A percentile compares a stretch with the other conserved stretches of the same genome.
These are phyloP conservation scores for Calcarisporium arbuscula DNA, from an alignment of 2,329 filamentous ascomycete genomes.

Conservation along the genomic window DNA sequence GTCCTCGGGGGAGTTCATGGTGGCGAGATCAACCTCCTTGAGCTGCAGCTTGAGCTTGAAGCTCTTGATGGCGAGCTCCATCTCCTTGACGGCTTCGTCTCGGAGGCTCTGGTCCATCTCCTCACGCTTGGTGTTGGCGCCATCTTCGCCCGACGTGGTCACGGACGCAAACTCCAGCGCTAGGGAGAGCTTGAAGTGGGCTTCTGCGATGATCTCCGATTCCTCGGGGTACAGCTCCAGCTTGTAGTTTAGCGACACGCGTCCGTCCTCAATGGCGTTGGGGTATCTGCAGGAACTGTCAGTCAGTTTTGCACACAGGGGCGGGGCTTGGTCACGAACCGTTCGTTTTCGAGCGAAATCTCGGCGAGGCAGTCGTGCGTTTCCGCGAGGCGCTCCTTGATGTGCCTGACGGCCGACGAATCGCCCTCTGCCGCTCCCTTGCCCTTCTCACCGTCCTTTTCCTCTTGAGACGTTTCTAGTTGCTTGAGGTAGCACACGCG, in stretches of 20 bases:
- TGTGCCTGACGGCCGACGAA: conserved; percentile 42
- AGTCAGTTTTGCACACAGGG: conserved; percentile 4
- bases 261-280: conserved; percentile 79
- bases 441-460: conserved; percentile 32
- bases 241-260: conserved; percentile 71
- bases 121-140: conserved; percentile 38
- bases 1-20: conserved; percentile 58
- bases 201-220: conserved; percentile 83
- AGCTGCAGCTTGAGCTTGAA: conserved; percentile 64
- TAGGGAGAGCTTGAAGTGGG: conserved; percentile 92
- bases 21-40: conserved; percentile 61
- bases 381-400: conserved; percentile 84
- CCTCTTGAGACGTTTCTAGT: conserved; percentile 32
- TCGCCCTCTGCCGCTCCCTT: conserved; percentile 36
- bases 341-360: conserved; percentile 94
- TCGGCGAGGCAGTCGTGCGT: conserved; percentile 92
- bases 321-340: conserved; percentile 34
- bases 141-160: conserved; percentile 48
- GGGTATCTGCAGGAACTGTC: conserved; percentile 50
- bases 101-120: conserved; percentile 62
- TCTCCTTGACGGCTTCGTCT: conserved; percentile 63
- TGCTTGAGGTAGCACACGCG: conserved; percentile 58
- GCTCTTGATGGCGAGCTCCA: conserved; percentile 68
- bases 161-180: conserved; percentile 91
- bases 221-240: conserved; percentile 71